Evolutionary conservation across 2,329 filamentous ascomycete genomes (phyloP), one percentile per base, ranked within the genome.

Genomic region (Botrytis galanthina): DNA sequence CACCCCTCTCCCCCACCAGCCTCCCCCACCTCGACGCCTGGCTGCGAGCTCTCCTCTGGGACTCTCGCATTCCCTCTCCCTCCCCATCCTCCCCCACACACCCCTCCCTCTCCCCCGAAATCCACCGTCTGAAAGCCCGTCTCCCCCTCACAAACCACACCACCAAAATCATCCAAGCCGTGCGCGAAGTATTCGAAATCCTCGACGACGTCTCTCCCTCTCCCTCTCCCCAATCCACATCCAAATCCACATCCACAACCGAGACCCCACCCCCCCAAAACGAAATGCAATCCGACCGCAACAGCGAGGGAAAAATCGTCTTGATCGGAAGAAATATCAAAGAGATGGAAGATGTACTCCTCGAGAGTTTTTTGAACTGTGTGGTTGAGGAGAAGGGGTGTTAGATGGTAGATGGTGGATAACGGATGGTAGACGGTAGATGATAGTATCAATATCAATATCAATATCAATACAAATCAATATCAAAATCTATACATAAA

Each of bases 121-220:
- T 98, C 35, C 95, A 99, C 80, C 89, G 96, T 20, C 85, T 94
- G 51, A 99, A 99, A 81, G 95, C 94, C 0, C 89, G 93, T 4
- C 82, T 98, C 10, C 84, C 88, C 0, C 84, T 95, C 29, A 80
- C 84, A 0, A 84, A 95, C 32, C 79, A 84, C 1, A 84, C 85
- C 0, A 84, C 90, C 61, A 93, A 93, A 80, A 89, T 98, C 76
- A 86, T 98, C 12, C 96, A 99, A 82, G 96, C 95, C 2, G 96
- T 99, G 1, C 86, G 95, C 71, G 95, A 98, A 78, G 88, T 98
- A 26, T 99, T 98, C 81, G 96, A 99, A 79, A 92, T 98, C 37
- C 88, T 93, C 37, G 94, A 97, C 77, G 84, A 66, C 7, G 4
- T 35, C 14, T 7, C 64, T 44, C 1, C 20, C 44, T 22, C 18